phyloP scores from a whole-genome alignment of 768 basidiomycete species.

The Amylocystis lapponica region DNA sequence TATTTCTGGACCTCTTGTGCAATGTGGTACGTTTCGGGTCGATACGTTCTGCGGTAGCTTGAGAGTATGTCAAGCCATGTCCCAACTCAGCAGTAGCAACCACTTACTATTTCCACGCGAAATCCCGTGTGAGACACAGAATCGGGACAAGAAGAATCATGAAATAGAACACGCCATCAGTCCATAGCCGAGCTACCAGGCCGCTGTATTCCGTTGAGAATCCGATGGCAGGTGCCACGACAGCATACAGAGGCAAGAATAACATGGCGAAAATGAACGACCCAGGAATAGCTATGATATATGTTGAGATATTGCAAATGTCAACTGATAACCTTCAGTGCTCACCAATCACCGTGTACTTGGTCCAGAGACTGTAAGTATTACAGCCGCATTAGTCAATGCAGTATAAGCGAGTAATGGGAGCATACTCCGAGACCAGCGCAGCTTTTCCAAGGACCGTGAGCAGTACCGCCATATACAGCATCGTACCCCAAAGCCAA shows the following conservation, averaged over 20 bases:
- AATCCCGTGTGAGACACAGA: conserved; percentile 81
- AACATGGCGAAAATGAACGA: conserved; percentile 97
- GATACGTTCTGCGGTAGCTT: conserved; percentile 89
- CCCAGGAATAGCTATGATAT: conserved; percentile 78
- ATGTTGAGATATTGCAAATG: neutral
- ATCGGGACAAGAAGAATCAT: conserved; percentile 78
- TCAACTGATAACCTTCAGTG: neutral
- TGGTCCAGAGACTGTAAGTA: conserved; percentile 91
- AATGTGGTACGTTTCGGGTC: conserved; percentile 92
- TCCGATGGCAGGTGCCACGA: conserved; percentile 78
- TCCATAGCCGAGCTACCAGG: conserved; percentile 88
- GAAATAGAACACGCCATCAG: conserved; percentile 85
- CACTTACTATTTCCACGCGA: conserved; percentile 95
- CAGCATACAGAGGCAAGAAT: conserved; percentile 86
- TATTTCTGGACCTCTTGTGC: conserved; percentile 99
- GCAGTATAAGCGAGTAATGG: neutral
- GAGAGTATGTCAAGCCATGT: conserved; percentile 3
- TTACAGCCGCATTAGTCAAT: neutral
- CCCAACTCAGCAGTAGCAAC: no score
- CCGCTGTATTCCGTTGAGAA: conserved; percentile 90
- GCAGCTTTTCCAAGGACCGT: conserved; percentile 98
- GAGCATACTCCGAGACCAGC: conserved; percentile 88
- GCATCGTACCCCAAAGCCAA: conserved; percentile 98
- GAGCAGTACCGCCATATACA: conserved; percentile 90
- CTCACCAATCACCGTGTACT: conserved; percentile 90